Evolutionary conservation across 306 rosid species (phyloP), one percentile per base, ranked within the genome.

Genomic region (Gastrolobium bilobum): DNA sequence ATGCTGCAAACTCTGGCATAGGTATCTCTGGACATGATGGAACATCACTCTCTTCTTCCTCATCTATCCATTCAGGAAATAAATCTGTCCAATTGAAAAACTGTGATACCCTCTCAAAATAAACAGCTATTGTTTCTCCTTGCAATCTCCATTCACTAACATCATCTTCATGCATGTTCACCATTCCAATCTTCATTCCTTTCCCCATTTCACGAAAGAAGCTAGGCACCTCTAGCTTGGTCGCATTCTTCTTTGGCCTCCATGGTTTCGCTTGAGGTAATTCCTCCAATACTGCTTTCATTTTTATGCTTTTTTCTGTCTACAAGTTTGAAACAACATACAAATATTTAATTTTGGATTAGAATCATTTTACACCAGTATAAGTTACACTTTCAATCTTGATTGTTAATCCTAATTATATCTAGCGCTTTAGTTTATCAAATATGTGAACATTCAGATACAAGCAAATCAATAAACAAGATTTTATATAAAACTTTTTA

Each of bases 41-140:
- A 1, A 91, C 97, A 1, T 95, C 97, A 5, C 81, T 86, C 29
- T 88, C 99, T 85, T 95, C 99, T 65, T 95, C 99, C 57, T 95
- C 98, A 11, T 95, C 99, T 26, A 95, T 87, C 97, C 98, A 95
- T 80, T 95, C 99, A 0, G 99, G 99, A 68, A 88, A 95, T 62
- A 95, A 76, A 26, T 95, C 94, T 6, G 92, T 89, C 99, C 99
- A 95, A 46, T 95, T 89, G 87, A 95, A 93, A 38, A 62, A 33
- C 47, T 88, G 61, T 0, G 99, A 87, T 6, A 89, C 98, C 69
- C 39, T 86, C 29, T 95, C 90, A 7, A 93, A 93, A 7, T 42
- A 13, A 48, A 95, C 6, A 0, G 66, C 67, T 8, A 64, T 68
- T 42, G 71, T 63, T 65, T 84, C 67, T 51, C 91, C 89, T 29